Conservation (phyloP, 225 moss, liverwort and hornwort species). For the Anthoceros angustus region DNA sequence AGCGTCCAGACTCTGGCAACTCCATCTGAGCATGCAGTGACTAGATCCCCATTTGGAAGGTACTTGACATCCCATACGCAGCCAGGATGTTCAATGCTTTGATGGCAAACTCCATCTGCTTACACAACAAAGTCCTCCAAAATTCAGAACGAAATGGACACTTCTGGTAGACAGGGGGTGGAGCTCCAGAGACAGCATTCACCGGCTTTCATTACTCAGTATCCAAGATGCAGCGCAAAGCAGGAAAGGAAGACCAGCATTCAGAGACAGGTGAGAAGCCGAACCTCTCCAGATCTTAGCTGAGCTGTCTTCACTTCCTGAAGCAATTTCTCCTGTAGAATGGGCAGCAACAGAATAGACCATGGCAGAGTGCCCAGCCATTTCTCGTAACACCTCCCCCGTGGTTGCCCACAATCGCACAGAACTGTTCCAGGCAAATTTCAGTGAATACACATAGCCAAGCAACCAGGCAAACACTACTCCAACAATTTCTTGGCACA, state of each 20-base stretch:
- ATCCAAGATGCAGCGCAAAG: neutral
- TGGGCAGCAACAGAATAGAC: conserved; percentile 82
- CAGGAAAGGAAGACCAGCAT: too few species aligned
- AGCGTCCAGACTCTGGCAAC: conserved; percentile 88
- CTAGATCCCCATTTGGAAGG: conserved; percentile 73
- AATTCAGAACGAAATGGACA: neutral
- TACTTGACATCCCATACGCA: conserved; percentile 98
- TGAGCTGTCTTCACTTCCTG: conserved; percentile 87
- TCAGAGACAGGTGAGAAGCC: neutral
- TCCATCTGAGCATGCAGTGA: conserved; percentile 95
- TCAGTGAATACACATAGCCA: neutral
- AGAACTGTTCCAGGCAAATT: conserved; percentile 32
- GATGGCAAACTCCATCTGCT: conserved; percentile 69
- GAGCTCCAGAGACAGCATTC: neutral
- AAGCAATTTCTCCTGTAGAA: conserved; percentile 70
- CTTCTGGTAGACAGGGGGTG: neutral
- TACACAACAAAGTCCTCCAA: neutral
- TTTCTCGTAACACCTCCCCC: conserved; percentile 66
- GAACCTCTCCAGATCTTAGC: conserved; percentile 95
- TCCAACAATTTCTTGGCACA: neutral
- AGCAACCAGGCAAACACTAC: neutral
- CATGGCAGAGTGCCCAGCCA: conserved; percentile 82
- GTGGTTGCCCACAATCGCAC: conserved; percentile 69
- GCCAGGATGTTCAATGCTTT: conserved; percentile 96
- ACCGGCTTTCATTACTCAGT: neutral